A percentile compares a stretch with the other conserved stretches of the same genome.
phyloP scores from a whole-genome alignment of 1,284 basidiomycete species.

The Heterobasidion annosum region DNA sequence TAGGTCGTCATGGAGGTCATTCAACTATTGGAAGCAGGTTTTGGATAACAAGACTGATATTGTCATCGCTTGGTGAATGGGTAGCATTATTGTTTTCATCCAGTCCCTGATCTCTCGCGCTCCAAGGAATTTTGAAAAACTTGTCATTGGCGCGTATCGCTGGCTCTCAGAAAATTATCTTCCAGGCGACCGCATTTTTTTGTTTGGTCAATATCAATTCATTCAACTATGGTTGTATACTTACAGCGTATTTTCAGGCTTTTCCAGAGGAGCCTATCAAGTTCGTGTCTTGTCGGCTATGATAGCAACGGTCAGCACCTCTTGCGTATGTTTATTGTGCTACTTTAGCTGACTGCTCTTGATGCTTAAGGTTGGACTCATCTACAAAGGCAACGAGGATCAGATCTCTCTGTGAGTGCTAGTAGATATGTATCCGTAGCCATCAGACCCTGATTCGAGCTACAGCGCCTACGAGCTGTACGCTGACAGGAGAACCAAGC shows the following conservation, averaged over 20 bases:
- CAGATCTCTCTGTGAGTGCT: conserved; percentile 26
- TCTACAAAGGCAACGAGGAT: conserved; percentile 22
- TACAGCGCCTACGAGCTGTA: conserved; percentile 31
- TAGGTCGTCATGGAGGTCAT: conserved; percentile 16
- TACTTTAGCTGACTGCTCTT: background rate
- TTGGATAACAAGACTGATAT: conserved; percentile 14
- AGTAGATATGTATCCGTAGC: background rate
- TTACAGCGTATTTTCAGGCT: conserved; percentile 21
- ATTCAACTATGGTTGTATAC: background rate
- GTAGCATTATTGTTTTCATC: background rate
- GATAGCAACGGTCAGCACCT: conserved; percentile 23
- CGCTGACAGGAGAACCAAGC: conserved; percentile 6
- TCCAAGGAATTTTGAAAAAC: conserved; percentile 14
- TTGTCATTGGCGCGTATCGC: conserved; percentile 24
- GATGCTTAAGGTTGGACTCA: conserved; percentile 20
- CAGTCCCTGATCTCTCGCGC: background rate
- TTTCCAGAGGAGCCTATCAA: conserved; percentile 38
- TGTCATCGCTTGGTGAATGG: conserved; percentile 18
- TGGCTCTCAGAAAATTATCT: conserved; percentile 30
- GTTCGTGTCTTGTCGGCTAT: conserved; percentile 31
- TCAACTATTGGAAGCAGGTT: conserved; percentile 13
- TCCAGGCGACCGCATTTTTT: conserved; percentile 29
- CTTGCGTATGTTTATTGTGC: background rate
- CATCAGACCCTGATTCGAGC: background rate
- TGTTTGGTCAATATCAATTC: conserved; percentile 25